phyloP scores from a whole-genome alignment of 1,139 yeast species.

The Taiozyma sp. region DNA sequence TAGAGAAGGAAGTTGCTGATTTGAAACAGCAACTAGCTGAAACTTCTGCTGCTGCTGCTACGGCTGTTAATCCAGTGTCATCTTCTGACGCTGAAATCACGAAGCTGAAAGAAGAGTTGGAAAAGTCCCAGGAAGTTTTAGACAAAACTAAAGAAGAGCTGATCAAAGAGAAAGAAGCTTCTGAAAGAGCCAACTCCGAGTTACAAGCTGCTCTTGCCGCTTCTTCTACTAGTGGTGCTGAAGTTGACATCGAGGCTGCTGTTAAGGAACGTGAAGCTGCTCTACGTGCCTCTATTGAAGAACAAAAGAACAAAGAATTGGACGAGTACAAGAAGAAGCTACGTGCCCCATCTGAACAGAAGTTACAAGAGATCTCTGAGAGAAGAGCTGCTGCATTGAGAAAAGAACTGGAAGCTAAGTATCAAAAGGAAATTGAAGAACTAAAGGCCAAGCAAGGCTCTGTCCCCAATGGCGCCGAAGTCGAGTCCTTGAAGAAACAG shows the following conservation, averaged over 20 bases:
- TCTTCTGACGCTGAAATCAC: constrained; percentile 16
- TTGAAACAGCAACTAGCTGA: constrained; percentile 20
- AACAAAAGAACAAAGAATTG: constrained; percentile 24
- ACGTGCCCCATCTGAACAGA: constrained; percentile 22
- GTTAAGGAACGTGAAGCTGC: constrained; percentile 21
- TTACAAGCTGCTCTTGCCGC: background rate
- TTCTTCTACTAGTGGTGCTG: background rate
- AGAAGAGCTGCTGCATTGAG: constrained; percentile 15
- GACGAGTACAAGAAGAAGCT: constrained; percentile 28
- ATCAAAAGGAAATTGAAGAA: constrained; percentile 12
- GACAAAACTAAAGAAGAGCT: constrained; percentile 5
- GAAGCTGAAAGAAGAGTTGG: constrained; percentile 19
- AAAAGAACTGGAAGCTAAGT: constrained; percentile 25
- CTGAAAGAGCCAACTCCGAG: constrained; percentile 1
- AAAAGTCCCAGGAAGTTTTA: constrained; percentile 4
- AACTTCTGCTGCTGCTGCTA: constrained; percentile 6
- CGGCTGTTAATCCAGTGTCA: constrained; percentile 9
- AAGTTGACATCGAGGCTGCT: constrained; percentile 5
- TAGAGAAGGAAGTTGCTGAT: constrained; percentile 17
- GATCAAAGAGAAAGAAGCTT: constrained; percentile 2
- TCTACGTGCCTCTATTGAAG: constrained; percentile 26
- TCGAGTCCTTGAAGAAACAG: constrained; percentile 16
- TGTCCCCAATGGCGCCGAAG: background rate
- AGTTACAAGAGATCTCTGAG: constrained; percentile 23
- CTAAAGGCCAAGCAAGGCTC: constrained; percentile 12